Percentiles rank a stretch among this genome's conserved stretches.
Evolutionary conservation across 2,329 filamentous ascomycete genomes (phyloP).

Genomic region (Penicillium sp.): DNA sequence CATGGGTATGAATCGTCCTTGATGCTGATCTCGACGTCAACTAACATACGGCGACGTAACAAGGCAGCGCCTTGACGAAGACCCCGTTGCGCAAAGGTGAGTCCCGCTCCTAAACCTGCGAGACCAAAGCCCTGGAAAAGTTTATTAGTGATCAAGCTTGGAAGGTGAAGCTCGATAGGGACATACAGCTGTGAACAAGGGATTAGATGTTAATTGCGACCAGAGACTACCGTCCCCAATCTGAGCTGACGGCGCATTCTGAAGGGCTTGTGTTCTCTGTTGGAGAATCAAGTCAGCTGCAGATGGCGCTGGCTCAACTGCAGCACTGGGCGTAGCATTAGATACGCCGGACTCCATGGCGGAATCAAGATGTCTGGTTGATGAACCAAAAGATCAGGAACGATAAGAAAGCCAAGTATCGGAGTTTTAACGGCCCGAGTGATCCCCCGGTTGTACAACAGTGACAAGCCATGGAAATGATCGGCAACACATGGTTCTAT

Average conservation of each 20-base stretch:
- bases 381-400: slow-evolving; percentile 8
- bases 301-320: slow-evolving; percentile 19
- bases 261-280: slow-evolving; percentile 34
- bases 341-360: slow-evolving; percentile 39
- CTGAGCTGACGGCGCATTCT: slow-evolving; percentile 29
- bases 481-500: neutral
- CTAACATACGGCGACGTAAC: slow-evolving; percentile 79
- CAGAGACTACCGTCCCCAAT: slow-evolving; percentile 42
- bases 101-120: slow-evolving; percentile 78
- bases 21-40: slow-evolving; percentile 93
- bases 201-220: slow-evolving; percentile 49
- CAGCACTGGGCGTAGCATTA: slow-evolving; percentile 22
- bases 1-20: slow-evolving; percentile 91
- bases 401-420: slow-evolving; percentile 24
- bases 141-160: slow-evolving; percentile 1
- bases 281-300: slow-evolving; percentile 38
- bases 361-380: slow-evolving; percentile 11
- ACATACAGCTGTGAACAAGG: slow-evolving; percentile 52
- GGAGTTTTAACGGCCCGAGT: slow-evolving; percentile 35
- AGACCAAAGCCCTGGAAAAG: slow-evolving; percentile 73
- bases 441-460: slow-evolving; percentile 4
- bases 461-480: slow-evolving; percentile 1
- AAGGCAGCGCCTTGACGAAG: slow-evolving; percentile 70
- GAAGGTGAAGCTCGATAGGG: neutral
- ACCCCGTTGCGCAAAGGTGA: slow-evolving; percentile 78